Evolutionary conservation across 805 yeast species (phyloP).

Genomic region (Yarrowia divulgata): DNA sequence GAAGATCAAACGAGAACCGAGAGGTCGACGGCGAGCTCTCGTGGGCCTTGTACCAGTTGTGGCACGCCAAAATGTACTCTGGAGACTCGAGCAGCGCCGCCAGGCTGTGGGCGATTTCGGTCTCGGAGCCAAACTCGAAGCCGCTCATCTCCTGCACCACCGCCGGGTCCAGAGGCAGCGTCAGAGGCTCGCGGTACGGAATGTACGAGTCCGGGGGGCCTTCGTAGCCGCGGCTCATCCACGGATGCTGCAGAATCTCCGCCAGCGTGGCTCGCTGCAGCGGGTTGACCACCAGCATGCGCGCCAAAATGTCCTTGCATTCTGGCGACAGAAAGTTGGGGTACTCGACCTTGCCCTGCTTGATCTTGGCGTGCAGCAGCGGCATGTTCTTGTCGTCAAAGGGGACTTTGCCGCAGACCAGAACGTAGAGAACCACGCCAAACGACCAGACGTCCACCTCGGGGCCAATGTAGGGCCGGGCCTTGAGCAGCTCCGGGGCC

Average conservation of each 20-base stretch:
- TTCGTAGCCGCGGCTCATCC: slow-evolving; percentile 93
- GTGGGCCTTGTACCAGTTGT: slow-evolving; percentile 61
- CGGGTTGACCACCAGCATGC: slow-evolving; percentile 94
- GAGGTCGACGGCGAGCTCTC: slow-evolving; percentile 10
- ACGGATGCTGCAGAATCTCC: slow-evolving; percentile 87
- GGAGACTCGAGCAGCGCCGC: slow-evolving; percentile 65
- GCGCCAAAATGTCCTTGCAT: slow-evolving; percentile 77
- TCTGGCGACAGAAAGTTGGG: slow-evolving; percentile 82
- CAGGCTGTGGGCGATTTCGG: slow-evolving; percentile 63
- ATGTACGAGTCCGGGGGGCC: slow-evolving; percentile 70
- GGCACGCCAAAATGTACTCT: slow-evolving; percentile 67
- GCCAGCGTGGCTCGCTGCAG: slow-evolving; percentile 74
- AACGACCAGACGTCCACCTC: slow-evolving; percentile 99
- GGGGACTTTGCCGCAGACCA: slow-evolving; percentile 98
- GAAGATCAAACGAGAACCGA: slow-evolving; percentile 40
- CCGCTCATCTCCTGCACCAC: slow-evolving; percentile 78
- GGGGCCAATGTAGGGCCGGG: slow-evolving; percentile 92
- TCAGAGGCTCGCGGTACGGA: slow-evolving; percentile 79
- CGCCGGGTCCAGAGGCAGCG: slow-evolving; percentile 67
- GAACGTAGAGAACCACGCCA: slow-evolving; percentile 93
- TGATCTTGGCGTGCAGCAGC: slow-evolving; percentile 90
- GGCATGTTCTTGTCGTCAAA: slow-evolving; percentile 95
- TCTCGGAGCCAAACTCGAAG: slow-evolving; percentile 78
- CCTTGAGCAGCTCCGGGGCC: slow-evolving; percentile 94
- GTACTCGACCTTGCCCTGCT: slow-evolving; percentile 89